Conservation (phyloP, 345 rosid species). For the Boechera stricta region DNA sequence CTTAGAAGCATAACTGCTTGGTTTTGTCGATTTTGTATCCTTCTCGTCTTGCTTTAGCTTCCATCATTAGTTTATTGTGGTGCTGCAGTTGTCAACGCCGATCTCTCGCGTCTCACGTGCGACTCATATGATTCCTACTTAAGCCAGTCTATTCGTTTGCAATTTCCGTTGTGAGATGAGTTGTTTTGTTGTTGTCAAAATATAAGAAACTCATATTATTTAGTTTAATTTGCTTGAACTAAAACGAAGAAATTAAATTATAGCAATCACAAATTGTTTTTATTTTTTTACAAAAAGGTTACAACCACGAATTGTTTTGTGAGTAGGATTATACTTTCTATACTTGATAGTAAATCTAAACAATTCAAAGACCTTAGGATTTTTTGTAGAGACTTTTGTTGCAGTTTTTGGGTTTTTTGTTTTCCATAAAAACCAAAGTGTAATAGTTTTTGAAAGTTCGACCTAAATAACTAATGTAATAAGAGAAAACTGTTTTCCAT, state of each 20-base stretch:
- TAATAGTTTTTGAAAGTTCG: too few relatives aligned
- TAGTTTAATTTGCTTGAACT: neutral
- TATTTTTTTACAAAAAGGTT: too few relatives aligned
- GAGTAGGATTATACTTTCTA: constrained; percentile 1
- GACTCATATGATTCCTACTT: constrained; percentile 38
- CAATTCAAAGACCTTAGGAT: neutral
- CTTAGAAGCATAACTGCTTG: too few relatives aligned
- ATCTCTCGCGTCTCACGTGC: constrained; percentile 36
- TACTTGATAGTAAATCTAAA: neutral
- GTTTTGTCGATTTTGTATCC: too few relatives aligned
- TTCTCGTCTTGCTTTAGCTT: too few relatives aligned
- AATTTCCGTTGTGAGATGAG: constrained; percentile 1
- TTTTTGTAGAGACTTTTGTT: neutral
- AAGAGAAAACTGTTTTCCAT: too few relatives aligned
- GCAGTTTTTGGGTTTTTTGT: neutral
- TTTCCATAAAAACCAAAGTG: neutral
- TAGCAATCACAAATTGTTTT: constrained; percentile 1
- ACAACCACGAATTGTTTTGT: too few relatives aligned
- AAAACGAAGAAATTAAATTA: neutral
- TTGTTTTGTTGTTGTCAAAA: neutral
- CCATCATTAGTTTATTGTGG: too few relatives aligned
- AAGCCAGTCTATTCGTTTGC: neutral
- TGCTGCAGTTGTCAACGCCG: constrained; percentile 36
- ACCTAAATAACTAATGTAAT: too few relatives aligned
- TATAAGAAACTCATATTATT: too few relatives aligned